Evolutionary conservation across 306 rosid genomes (phyloP).

Genomic region (Castanospermum australe): DNA sequence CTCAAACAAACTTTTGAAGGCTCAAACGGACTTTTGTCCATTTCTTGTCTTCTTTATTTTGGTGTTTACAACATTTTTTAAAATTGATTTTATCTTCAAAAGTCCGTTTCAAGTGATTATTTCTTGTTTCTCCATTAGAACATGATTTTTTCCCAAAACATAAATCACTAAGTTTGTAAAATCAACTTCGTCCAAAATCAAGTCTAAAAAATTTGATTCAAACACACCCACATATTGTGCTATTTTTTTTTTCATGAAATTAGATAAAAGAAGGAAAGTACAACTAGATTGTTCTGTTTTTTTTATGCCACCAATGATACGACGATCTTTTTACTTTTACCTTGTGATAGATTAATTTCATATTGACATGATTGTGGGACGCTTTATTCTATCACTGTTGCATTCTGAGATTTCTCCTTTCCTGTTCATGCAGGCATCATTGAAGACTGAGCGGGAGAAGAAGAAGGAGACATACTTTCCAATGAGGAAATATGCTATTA

Average conservation of each 20-base stretch:
- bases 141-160: too few species aligned
- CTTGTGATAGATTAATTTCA: not conserved
- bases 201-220: too few species aligned
- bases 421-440: constrained; percentile 50
- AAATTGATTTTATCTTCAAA: too few species aligned
- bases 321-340: not conserved
- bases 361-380: not conserved
- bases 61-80: too few species aligned
- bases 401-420: not conserved
- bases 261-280: too few species aligned
- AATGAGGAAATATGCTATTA: constrained; percentile 82
- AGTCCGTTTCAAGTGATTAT: too few species aligned
- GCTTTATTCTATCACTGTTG: not conserved
- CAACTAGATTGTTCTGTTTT: not conserved
- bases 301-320: not conserved
- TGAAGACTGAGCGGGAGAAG: constrained; percentile 75
- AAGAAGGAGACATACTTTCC: constrained; percentile 77
- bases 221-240: not conserved
- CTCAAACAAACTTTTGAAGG: too few species aligned
- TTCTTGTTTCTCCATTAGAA: too few species aligned
- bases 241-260: not conserved
- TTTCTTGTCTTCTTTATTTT: too few species aligned
- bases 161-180: too few species aligned
- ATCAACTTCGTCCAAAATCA: too few species aligned
- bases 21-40: too few species aligned